phyloP scores from a whole-genome alignment of 2,329 filamentous ascomycete genomes.

The Tympanopsis confertula region DNA sequence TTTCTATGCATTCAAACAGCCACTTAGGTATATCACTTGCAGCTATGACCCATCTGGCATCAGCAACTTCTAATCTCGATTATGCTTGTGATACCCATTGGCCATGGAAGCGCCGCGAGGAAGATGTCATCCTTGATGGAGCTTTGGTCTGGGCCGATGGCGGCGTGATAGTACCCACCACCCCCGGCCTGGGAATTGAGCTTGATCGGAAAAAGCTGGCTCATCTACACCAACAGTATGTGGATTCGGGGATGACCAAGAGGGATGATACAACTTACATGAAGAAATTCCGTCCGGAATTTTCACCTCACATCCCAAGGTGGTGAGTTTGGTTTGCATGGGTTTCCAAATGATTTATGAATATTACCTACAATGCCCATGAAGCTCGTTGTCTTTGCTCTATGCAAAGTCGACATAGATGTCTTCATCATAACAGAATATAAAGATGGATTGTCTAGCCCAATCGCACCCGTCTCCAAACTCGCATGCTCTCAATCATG shows the following conservation, averaged over 20 bases:
- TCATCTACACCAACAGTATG: conserved; percentile 22
- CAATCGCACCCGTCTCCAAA: too few species aligned
- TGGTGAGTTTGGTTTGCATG: conserved; percentile 14
- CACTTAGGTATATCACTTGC: conserved; percentile 28
- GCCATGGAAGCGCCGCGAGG: conserved; percentile 29
- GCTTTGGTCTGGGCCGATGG: conserved; percentile 22
- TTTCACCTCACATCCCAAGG: conserved; percentile 18
- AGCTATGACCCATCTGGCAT: conserved; percentile 28
- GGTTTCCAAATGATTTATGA: too few species aligned
- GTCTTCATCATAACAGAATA: too few species aligned
- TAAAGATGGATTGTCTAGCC: too few species aligned
- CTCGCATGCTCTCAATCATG: too few species aligned
- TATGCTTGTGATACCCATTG: conserved; percentile 31
- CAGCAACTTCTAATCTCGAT: conserved; percentile 25
- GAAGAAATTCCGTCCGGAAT: conserved; percentile 19
- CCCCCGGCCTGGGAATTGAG: conserved; percentile 22
- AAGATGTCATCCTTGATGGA: conserved; percentile 25
- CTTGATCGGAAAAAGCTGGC: conserved; percentile 21
- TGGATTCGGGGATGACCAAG: conserved; percentile 22
- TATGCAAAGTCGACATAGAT: too few species aligned
- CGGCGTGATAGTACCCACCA: conserved; percentile 18
- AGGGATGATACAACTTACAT: conserved; percentile 24
- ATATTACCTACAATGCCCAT: too few species aligned
- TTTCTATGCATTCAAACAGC: conserved; percentile 30
- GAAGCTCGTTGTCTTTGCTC: too few species aligned